These are phyloP conservation scores for Endocalyx cinctus DNA, from an alignment of 2,329 filamentous ascomycete species.

Conservation along the genomic window DNA sequence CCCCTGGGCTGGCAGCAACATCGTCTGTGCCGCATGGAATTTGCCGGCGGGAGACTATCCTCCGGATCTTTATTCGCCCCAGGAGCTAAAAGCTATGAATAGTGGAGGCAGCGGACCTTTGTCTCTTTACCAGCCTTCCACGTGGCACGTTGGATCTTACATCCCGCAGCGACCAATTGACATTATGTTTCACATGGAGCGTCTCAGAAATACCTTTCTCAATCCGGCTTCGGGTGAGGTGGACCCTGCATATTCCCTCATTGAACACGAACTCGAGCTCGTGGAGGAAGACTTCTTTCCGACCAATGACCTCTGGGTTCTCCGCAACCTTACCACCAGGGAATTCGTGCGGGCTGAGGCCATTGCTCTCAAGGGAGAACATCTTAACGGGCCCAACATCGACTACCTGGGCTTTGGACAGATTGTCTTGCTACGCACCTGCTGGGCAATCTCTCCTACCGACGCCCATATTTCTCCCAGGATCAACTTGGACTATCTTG, in stretches of 20 bases:
- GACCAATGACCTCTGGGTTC: not conserved
- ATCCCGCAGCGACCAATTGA: no score
- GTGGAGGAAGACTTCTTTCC: not conserved
- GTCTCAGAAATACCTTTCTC: no score
- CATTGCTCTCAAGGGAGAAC: not conserved
- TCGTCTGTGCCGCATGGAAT: not conserved
- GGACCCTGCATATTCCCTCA: no score
- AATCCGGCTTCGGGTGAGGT: no score
- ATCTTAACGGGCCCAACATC: not conserved
- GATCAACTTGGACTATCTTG: not conserved
- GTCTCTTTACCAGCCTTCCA: no score
- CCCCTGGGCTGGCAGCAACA: not conserved
- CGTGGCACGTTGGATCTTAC: no score
- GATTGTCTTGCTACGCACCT: not conserved
- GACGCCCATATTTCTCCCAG: not conserved
- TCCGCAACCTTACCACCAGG: not conserved
- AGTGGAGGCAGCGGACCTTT: not conserved
- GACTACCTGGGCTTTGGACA: not conserved
- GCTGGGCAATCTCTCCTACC: not conserved
- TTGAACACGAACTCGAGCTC: not conserved
- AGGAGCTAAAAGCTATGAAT: not conserved
- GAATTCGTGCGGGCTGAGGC: not conserved
- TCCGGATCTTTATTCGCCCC: not conserved
- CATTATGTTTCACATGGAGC: no score
- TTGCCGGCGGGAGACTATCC: not conserved